Conservation (phyloP, 73 alveolate species). For the Paramecium primaurelia region DNA sequence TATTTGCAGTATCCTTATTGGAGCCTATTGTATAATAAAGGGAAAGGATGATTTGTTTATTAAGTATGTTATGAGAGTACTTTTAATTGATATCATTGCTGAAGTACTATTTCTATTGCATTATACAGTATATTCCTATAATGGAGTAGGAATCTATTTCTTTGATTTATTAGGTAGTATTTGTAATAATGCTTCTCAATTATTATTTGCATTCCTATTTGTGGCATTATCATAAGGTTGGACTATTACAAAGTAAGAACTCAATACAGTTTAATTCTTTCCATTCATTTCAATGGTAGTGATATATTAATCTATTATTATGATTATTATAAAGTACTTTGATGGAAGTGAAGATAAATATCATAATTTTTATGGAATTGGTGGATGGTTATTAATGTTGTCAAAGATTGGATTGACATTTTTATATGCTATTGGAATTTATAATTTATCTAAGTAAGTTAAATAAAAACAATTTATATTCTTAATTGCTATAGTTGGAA, state of each 20-base stretch:
- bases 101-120: background rate
- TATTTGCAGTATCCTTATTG: background rate
- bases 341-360: slow-evolving; percentile 33
- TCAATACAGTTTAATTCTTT: background rate
- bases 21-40: background rate
- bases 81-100: background rate
- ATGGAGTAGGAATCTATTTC: background rate
- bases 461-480: background rate
- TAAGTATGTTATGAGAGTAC: background rate
- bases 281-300: background rate
- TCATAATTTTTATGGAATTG: slow-evolving; percentile 50
- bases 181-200: background rate
- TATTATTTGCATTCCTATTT: background rate
- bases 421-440: background rate
- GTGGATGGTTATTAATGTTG: background rate
- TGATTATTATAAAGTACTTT: background rate
- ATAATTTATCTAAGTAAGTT: background rate
- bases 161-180: background rate
- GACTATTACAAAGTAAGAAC: slow-evolving; percentile 2
- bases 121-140: background rate
- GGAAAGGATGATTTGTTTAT: background rate
- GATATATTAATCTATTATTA: background rate
- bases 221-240: slow-evolving; percentile 7
- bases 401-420: background rate
- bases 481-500: background rate